Base-by-base conservation (phyloP, 2,329 filamentous ascomycete species). In the Hymenoscyphus occultus region DNA sequence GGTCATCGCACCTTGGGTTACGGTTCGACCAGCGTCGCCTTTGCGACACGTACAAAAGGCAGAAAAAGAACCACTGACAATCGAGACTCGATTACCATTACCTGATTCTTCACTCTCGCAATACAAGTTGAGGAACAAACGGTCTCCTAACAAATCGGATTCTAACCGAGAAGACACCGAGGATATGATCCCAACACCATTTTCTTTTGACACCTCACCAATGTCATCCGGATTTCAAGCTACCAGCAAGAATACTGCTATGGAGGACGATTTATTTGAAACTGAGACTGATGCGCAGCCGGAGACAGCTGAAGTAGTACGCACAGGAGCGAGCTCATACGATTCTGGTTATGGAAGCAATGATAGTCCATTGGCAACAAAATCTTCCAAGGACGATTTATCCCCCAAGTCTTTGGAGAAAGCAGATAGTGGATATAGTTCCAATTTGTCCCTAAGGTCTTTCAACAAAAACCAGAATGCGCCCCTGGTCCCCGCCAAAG, bases 351-450 rank as follows among this genome's bases (percentile, higher is more conserved):
- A 70, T 64, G 69, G 62, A 16, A 67, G 54, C 35, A 35, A 62
- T 14, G 56, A 51, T n/a, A 61, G 62, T 35, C 35, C 64, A 28
- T 60, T 51, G 19, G 64, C 45, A 19, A 59, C 31, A 7, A 60
- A 65, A 57, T 63, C 65, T 13, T 60, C 68, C 5, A 31, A 58
- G 16, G 70, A 72, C 19, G 3, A 10, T 51, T 16, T 61, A 13
- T 31, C 56, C 16, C 62, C 66, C 13, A 81, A 79, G 63, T 75
- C 81, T 5, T 75, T 85, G n/a, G 80, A 81, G 39, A 86, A 86
- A 67, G 81, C 83, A 48, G 85, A 88, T 70, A 87, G 84, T 32
- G 85, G 85, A 16, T 88, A 88, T 70, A 84, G 84, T 70, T 88
- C 85, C 7, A 86, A 83, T 70, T 77, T 84, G 4, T 88, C 86